phyloP scores from a whole-genome alignment of 192 early-diverging fungal species.

The Backusella sp. region DNA sequence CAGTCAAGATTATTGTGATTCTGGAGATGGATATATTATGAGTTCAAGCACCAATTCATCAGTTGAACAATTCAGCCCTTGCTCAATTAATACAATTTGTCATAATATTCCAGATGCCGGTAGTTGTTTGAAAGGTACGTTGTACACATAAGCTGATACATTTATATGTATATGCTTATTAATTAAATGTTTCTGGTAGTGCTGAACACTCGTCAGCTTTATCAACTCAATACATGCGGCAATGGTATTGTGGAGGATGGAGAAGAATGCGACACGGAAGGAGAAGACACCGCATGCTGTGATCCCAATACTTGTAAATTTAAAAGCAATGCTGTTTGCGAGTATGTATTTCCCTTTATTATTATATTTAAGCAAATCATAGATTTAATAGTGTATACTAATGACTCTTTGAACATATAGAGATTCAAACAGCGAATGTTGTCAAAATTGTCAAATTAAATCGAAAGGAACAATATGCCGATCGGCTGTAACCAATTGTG shows the following conservation, averaged over 20 bases:
- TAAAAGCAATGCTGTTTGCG: slow-evolving; percentile 71
- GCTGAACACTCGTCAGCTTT: neutral
- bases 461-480: slow-evolving; percentile 66
- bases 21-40: slow-evolving; percentile 31
- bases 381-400: neutral
- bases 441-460: slow-evolving; percentile 63
- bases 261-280: slow-evolving; percentile 92
- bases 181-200: neutral
- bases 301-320: slow-evolving; percentile 78
- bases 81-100: slow-evolving; percentile 58
- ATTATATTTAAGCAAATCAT: neutral
- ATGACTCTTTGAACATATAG: slow-evolving; percentile 20
- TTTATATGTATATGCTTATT: neutral
- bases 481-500: slow-evolving; percentile 74
- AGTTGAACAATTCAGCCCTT: slow-evolving; percentile 64
- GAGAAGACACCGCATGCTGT: slow-evolving; percentile 80
- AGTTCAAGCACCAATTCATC: slow-evolving; percentile 57
- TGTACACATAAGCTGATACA: neutral
- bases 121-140: slow-evolving; percentile 35
- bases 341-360: slow-evolving; percentile 20
- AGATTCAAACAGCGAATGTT: slow-evolving; percentile 84
- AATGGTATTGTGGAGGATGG: slow-evolving; percentile 87
- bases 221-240: slow-evolving; percentile 57
- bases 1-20: neutral
- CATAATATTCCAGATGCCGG: slow-evolving; percentile 18